These are phyloP conservation scores for Aspergillus sclerotialis DNA, from an alignment of 2,329 filamentous ascomycete species.

Conservation along the genomic window DNA sequence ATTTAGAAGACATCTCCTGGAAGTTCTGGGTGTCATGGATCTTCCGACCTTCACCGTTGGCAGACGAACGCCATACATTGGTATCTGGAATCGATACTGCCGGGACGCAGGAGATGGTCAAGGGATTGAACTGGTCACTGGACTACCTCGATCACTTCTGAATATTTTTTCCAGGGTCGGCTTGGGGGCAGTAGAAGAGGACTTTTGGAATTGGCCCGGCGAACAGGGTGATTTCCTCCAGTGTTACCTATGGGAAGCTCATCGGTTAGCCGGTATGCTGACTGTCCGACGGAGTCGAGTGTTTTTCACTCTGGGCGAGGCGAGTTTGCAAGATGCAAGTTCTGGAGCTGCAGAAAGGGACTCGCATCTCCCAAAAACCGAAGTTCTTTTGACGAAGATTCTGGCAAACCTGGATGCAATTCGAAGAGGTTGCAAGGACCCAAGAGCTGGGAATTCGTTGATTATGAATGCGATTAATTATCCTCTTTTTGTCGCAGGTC, in stretches of 20 bases:
- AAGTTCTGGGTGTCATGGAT: conserved; percentile 28
- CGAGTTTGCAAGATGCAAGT: no score
- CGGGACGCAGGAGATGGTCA: conserved; percentile 5
- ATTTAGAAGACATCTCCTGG: conserved; percentile 19
- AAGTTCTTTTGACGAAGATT: conserved; percentile 14
- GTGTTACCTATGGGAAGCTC: conserved; percentile 24
- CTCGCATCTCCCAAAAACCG: conserved; percentile 7
- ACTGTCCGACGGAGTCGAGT: conserved; percentile 10
- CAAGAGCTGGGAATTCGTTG: conserved; percentile 8
- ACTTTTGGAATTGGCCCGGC: conserved; percentile 24
- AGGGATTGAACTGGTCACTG: conserved; percentile 20
- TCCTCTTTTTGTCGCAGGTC: conserved; percentile 16
- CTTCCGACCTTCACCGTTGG: conserved; percentile 20
- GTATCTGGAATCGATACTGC: conserved; percentile 22
- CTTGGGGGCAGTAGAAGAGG: conserved; percentile 15
- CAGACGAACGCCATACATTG: conserved; percentile 15
- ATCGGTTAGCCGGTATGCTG: conserved; percentile 20
- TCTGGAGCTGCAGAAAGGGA: no score
- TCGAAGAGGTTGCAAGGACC: conserved; percentile 11
- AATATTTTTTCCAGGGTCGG: conserved; percentile 21
- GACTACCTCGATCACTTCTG: conserved; percentile 20
- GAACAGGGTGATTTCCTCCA: conserved; percentile 18
- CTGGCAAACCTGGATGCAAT: conserved; percentile 20
- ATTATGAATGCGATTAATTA: conserved; percentile 20
- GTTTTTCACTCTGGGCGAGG: no score